Conservation (phyloP, 2,329 filamentous ascomycete genomes). For the Colletotrichum sp. region DNA sequence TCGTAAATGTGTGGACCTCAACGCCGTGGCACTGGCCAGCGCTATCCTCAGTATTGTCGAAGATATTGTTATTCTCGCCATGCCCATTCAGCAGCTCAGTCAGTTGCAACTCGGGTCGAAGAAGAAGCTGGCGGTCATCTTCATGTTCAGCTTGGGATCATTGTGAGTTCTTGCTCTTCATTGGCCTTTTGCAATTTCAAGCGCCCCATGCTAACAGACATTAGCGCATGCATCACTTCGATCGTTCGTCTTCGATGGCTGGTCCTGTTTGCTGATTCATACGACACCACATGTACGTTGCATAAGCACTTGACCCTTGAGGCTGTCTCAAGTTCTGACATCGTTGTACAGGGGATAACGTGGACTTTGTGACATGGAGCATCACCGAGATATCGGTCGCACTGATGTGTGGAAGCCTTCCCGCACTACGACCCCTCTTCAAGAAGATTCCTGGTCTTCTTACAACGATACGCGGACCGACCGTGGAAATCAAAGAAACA, state of each 20-base stretch:
- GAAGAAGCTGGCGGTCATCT: constrained; percentile 19
- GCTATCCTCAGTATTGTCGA: constrained; percentile 21
- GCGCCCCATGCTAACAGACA: not conserved
- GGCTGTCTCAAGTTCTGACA: not conserved
- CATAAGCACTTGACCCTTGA: not conserved
- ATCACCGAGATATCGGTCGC: constrained; percentile 35
- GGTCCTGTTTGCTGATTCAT: not conserved
- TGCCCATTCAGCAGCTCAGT: constrained; percentile 20
- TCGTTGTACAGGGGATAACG: constrained; percentile 25
- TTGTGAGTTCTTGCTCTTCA: constrained; percentile 8
- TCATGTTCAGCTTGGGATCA: constrained; percentile 22
- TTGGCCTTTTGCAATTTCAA: not conserved
- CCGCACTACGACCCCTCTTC: constrained; percentile 43
- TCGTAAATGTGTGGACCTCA: constrained; percentile 12
- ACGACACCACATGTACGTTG: constrained; percentile 10
- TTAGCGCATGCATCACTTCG: constrained; percentile 21
- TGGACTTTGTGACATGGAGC: constrained; percentile 35
- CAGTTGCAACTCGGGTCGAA: not conserved
- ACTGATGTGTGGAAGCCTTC: constrained; percentile 46
- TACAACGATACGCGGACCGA: constrained; percentile 1
- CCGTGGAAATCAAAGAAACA: not conserved
- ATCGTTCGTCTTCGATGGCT: constrained; percentile 19
- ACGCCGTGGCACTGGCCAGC: constrained; percentile 9
- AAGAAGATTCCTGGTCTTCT: constrained; percentile 8
- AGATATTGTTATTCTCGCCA: constrained; percentile 16